A percentile compares a stretch with the other conserved stretches of the same genome.
phyloP scores from a whole-genome alignment of 768 basidiomycete genomes.

The Boletus pseudo-olivaceus region DNA sequence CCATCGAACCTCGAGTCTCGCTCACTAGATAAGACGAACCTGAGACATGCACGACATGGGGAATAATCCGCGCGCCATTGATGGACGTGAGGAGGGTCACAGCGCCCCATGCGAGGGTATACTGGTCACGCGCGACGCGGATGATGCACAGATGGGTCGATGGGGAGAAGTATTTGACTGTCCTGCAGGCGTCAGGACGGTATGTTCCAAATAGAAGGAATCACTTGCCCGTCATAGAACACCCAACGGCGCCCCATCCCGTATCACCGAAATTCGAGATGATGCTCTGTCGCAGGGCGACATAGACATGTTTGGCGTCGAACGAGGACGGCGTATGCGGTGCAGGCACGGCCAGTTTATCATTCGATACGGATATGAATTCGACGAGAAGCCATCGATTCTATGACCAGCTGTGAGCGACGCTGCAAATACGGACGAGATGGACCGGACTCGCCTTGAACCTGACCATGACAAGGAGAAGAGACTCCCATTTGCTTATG shows the following conservation, averaged over 20 bases:
- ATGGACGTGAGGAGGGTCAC: conserved; percentile 66
- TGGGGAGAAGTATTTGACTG: conserved; percentile 89
- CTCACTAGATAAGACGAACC: conserved; percentile 44
- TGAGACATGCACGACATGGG: conserved; percentile 77
- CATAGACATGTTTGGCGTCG: conserved; percentile 64
- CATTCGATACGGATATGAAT: conserved; percentile 51
- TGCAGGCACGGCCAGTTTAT: conserved; percentile 7
- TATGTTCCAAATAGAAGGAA: neutral
- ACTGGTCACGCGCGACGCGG: conserved; percentile 79
- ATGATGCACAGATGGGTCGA: conserved; percentile 81
- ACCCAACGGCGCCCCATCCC: conserved; percentile 80
- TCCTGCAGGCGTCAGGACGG: neutral
- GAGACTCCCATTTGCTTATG: conserved; percentile 5
- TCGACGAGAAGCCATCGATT: conserved; percentile 90
- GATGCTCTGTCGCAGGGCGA: conserved; percentile 66
- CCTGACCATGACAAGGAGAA: conserved; percentile 50
- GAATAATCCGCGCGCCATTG: conserved; percentile 57
- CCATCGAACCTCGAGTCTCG: neutral
- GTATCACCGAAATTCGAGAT: conserved; percentile 76
- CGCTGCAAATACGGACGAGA: neutral
- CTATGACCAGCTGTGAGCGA: conserved; percentile 33
- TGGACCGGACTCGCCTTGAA: conserved; percentile 50
- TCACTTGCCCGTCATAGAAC: conserved; percentile 62
- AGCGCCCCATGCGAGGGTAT: conserved; percentile 76
- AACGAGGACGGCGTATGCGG: conserved; percentile 28